Evolutionary conservation across 176 grass and related monocot genomes (phyloP).

Genomic region (Aegilops bicornis): DNA sequence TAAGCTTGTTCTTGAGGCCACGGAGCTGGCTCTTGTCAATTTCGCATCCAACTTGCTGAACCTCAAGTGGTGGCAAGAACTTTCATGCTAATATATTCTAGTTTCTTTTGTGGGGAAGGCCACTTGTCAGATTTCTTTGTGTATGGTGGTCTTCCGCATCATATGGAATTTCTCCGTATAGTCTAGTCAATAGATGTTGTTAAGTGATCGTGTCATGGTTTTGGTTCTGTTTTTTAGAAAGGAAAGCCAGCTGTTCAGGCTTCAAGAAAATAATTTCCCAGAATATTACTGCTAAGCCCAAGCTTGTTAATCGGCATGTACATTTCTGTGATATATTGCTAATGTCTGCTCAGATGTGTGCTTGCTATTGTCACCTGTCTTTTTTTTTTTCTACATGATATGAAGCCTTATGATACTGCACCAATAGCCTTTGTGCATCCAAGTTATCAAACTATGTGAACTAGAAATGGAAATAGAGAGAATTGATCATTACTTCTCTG

Average conservation of each 20-base stretch:
- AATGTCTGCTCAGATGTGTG: neutral
- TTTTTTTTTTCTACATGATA: neutral
- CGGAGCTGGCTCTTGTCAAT: neutral
- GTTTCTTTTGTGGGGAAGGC: slow-evolving; percentile 5
- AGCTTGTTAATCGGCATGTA: neutral
- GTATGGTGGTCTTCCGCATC: neutral
- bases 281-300: neutral
- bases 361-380: neutral
- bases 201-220: neutral
- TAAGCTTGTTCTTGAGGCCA: neutral
- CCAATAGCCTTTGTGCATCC: neutral
- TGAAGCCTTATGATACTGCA: neutral
- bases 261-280: neutral
- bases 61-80: neutral
- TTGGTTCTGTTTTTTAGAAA: slow-evolving; percentile 12
- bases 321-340: neutral
- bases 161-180: neutral
- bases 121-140: neutral
- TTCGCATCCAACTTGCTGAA: neutral
- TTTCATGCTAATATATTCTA: neutral
- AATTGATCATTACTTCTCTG: neutral
- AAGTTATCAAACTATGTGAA: neutral
- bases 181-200: neutral
- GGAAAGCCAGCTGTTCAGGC: neutral
- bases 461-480: neutral